These are phyloP conservation scores for Diddensiella santjacobensis DNA, from an alignment of 805 yeast genomes.

Conservation along the genomic window DNA sequence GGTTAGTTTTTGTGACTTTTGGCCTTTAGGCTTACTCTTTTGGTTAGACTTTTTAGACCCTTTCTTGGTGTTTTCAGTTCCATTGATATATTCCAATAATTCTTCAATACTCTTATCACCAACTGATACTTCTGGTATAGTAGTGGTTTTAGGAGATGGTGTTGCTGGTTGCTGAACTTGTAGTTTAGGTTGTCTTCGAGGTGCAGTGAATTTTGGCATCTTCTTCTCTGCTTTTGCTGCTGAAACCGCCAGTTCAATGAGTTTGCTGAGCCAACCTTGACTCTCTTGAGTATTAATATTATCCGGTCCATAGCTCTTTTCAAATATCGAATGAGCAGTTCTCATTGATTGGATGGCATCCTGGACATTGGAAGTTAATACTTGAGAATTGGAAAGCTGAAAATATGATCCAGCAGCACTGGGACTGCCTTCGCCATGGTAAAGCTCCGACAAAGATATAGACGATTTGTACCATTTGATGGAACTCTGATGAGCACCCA, in stretches of 20 bases:
- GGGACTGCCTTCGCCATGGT: constrained; percentile 58
- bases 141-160: constrained; percentile 3
- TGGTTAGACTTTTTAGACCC: constrained; percentile 38
- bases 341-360: constrained; percentile 55
- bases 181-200: constrained; percentile 1
- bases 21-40: constrained; percentile 1
- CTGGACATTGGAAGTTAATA: constrained; percentile 48
- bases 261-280: constrained; percentile 56
- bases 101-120: constrained; percentile 69
- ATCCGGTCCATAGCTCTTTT: constrained; percentile 58
- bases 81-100: constrained; percentile 66
- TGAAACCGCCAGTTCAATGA: constrained; percentile 47
- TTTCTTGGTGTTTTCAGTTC: constrained; percentile 33
- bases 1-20: not conserved
- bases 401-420: constrained; percentile 63
- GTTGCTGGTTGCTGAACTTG: constrained; percentile 2
- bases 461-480: constrained; percentile 52
- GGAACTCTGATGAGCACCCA: constrained; percentile 47
- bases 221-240: constrained; percentile 39
- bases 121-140: constrained; percentile 32
- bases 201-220: constrained; percentile 1
- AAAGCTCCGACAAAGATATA: constrained; percentile 44
- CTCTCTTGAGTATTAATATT: constrained; percentile 67
- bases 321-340: constrained; percentile 55
- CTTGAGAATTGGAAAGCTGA: constrained; percentile 62